Base-by-base conservation (phyloP, 495 filamentous ascomycete genomes). In the Penicilliopsis zonata region DNA sequence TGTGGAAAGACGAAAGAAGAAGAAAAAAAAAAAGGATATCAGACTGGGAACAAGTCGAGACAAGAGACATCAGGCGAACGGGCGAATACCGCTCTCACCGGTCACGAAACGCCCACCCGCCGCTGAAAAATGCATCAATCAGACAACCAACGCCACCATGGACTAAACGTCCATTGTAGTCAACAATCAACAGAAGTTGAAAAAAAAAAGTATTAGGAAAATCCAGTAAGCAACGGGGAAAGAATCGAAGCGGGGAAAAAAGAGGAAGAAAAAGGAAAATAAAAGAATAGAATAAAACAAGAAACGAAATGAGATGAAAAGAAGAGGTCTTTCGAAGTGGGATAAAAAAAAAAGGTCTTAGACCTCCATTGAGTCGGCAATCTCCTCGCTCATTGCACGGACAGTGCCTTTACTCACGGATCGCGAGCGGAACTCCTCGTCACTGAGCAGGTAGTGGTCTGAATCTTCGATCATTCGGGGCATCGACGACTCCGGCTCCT, bases 351-450 rank as follows among this genome's bases (percentile, higher is more conserved):
- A 37, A 12, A n/a, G n/a, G n/a, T n/a, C n/a, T 65, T 44, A 72
- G 32, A 67, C 59, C 41, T 85, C 80, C 77, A 85, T 84, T 8
- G 65, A 65, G 16, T 72, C 69, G 23, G 72, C 78, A 31, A 83
- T 77, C 33, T 84, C 80, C 52, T 84, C 79, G 42, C 78, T 84
- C 42, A 83, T 65, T 3, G 76, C 78, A 16, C 77, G 65, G 5
- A 81, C 66, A 20, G 64, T 69, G 17, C 65, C 67, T 40, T 63
- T 67, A 21, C 53, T 57, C 16, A 36, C 47, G 7, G 44, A 48
- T 17, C 49, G 47, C 9, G 57, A 49, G n/a, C 43, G 55, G 19
- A 54, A 42, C 19, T 67, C 65, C 20, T 63, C 63, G 24, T 64
- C 61, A 18, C 61, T 59, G 35, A 65, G 49, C 26, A 67, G 35